These are phyloP conservation scores for Plasmodium gallinaceum DNA, from an alignment of 169 alveolate species.

Conservation along the genomic window DNA sequence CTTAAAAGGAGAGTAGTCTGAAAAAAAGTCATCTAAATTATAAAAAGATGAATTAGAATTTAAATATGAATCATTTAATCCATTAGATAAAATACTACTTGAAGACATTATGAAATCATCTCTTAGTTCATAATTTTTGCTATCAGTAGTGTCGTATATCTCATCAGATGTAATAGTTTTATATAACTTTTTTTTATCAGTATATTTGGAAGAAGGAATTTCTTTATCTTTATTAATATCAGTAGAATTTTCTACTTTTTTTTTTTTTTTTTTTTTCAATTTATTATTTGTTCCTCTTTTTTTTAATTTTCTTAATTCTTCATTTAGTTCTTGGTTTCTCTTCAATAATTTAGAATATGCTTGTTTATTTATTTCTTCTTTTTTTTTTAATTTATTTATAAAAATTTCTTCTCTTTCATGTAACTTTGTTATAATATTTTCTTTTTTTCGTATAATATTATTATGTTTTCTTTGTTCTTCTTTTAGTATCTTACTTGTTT, in stretches of 20 bases:
- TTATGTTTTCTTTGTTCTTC: constrained; percentile 59
- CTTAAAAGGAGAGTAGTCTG: constrained; percentile 5
- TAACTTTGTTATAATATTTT: constrained; percentile 37
- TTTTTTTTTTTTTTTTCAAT: constrained; percentile 3
- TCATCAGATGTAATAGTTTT: not conserved
- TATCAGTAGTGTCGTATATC: not conserved
- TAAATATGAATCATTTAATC: not conserved
- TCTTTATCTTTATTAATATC: not conserved
- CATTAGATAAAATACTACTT: not conserved
- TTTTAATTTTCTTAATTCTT: constrained; percentile 56
- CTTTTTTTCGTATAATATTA: constrained; percentile 60
- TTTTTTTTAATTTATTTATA: constrained; percentile 53
- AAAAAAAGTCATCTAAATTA: not conserved
- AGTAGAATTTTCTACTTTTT: not conserved
- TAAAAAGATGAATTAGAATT: not conserved
- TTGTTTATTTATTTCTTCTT: constrained; percentile 64
- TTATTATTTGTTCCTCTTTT: constrained; percentile 1
- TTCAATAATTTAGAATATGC: constrained; percentile 66
- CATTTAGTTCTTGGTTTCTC: constrained; percentile 49
- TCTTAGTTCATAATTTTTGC: not conserved
- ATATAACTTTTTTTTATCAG: not conserved
- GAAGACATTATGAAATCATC: not conserved
- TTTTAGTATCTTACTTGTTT: constrained; percentile 39
- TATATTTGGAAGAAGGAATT: too few species aligned
- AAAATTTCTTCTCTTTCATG: constrained; percentile 66